Base-by-base conservation (phyloP, 1,284 basidiomycete genomes). In the Leccinum fuscescens region DNA sequence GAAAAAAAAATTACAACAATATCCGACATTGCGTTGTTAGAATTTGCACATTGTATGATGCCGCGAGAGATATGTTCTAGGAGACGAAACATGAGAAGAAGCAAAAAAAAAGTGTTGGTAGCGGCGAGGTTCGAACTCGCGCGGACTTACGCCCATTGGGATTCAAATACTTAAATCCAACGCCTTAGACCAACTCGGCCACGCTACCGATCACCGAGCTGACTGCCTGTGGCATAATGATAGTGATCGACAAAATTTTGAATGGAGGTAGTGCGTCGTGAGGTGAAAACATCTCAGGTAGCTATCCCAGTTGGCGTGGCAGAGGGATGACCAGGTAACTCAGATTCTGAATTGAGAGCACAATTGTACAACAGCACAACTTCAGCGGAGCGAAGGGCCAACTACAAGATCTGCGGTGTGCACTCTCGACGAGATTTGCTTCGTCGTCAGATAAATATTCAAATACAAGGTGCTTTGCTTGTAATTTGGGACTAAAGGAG, bases 81-180 rank as follows among this genome's bases (percentile, higher is more conserved):
- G n/a, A 22, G 14, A 27, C 7, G 15, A 37, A 7, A 33, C 12
- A 35, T 35, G 56, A 52, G 49, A 15, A 15, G 2, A 14, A 56
- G 54, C 48, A 55, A n/a, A 0, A 24, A n/a, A 54, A n/a, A 54
- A 54, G 2, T 12, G 0, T 35, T 88, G 86, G 86, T 85, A 85
- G 82, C 84, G 83, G 86, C 86, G 86, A 87, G 86, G 85, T 86
- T 88, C 86, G 86, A 89, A 88, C 86, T 87, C 86, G 85, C 86
- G 86, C 86, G 86, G 84, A 79, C 80, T 84, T 79, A 51, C 84
- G 80, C 82, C 84, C 85, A 88, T 87, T 86, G 86, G 86, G 85
- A 87, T 82, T 82, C 84, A 85, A 55, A 66, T 66, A 68, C 86
- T 89, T 89, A 88, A 88, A 86, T 87, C 86, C 86, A 86, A 88